Evolutionary conservation across 2,329 filamentous ascomycete species (phyloP).

Genomic region (Cercospora sojina): DNA sequence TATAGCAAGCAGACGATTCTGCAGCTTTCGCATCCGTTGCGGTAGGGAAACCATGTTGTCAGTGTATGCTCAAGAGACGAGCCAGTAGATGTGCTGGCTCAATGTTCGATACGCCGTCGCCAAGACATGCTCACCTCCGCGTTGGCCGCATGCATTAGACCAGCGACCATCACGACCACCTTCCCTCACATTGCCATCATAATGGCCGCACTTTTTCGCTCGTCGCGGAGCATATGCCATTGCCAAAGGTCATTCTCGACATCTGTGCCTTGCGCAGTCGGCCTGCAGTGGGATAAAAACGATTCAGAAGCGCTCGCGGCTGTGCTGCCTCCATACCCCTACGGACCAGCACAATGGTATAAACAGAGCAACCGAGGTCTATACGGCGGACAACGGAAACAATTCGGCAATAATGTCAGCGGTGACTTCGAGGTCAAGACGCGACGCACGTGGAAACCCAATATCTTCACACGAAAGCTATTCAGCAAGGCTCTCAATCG

Average conservation of each 20-base stretch:
- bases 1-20: conserved; percentile 70
- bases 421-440: conserved; percentile 68
- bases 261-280: conserved; percentile 27
- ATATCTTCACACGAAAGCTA: conserved; percentile 66
- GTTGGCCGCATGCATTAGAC: conserved; percentile 1
- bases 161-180: not conserved
- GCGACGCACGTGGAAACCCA: conserved; percentile 71
- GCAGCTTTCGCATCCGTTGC: conserved; percentile 72
- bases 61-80: not conserved
- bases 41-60: conserved; percentile 56
- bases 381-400: conserved; percentile 64
- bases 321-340: conserved; percentile 60
- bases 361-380: conserved; percentile 69
- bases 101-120: conserved; percentile 5
- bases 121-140: conserved; percentile 2
- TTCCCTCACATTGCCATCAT: not conserved
- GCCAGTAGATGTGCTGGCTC: not conserved
- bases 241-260: conserved; percentile 36
- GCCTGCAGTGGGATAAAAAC: conserved; percentile 36
- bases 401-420: conserved; percentile 75
- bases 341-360: conserved; percentile 67
- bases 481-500: conserved; percentile 63
- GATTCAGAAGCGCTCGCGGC: conserved; percentile 35
- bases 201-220: conserved; percentile 34
- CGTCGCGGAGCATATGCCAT: conserved; percentile 23